Evolutionary conservation across 208 protist genomes (phyloP).

Genomic region (Leishmania turanica): DNA sequence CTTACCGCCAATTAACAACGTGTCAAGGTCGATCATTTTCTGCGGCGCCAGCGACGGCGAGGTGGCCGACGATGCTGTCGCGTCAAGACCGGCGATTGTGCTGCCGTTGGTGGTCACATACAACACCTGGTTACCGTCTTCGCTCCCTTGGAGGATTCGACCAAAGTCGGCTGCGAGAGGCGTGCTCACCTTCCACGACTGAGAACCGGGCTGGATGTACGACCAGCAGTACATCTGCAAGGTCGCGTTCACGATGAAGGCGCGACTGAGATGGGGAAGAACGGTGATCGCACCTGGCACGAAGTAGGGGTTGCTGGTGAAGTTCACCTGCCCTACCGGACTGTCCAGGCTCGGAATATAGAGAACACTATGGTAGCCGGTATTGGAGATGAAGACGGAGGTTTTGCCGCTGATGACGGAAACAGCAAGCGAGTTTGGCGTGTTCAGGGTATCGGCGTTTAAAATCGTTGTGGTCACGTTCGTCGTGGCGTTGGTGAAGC

Average conservation of each 20-base stretch:
- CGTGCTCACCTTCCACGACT: conserved; percentile 13
- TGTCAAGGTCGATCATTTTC: not conserved
- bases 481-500: conserved; percentile 36
- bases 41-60: conserved; percentile 3
- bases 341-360: conserved; percentile 13
- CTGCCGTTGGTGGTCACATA: conserved; percentile 16
- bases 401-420: not conserved
- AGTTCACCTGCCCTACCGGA: conserved; percentile 11
- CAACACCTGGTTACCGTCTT: conserved; percentile 13
- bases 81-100: conserved; percentile 14
- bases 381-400: conserved; percentile 52
- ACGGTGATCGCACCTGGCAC: conserved; percentile 10
- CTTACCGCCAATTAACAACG: not conserved
- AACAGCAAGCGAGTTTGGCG: conserved; percentile 5
- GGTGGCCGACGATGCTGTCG: not conserved
- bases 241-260: conserved; percentile 11
- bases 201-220: not conserved
- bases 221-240: conserved; percentile 13
- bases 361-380: conserved; percentile 37
- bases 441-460: not conserved
- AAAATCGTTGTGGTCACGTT: conserved; percentile 32
- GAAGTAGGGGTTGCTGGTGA: not conserved
- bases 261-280: not conserved
- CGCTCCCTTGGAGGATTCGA: conserved; percentile 10
- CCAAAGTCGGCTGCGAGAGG: conserved; percentile 1